Conservation (phyloP, 805 yeast species). For the Saccharomycopsis malanga region DNA sequence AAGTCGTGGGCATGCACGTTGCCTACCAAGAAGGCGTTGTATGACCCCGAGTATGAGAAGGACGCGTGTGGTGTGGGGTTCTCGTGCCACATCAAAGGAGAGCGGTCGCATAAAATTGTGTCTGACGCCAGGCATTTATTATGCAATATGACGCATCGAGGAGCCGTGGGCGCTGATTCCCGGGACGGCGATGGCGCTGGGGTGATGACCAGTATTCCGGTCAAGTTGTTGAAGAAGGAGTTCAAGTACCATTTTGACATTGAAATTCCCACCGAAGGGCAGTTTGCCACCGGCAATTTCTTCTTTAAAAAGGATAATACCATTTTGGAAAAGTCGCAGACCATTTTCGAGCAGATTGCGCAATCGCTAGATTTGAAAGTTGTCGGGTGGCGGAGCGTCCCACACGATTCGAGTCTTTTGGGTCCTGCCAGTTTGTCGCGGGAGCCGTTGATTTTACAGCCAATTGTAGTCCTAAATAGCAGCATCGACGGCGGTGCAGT, state of each 20-base stretch:
- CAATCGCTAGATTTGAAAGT: constrained; percentile 67
- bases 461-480: constrained; percentile 64
- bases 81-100: constrained; percentile 88
- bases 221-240: constrained; percentile 78
- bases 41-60: constrained; percentile 88
- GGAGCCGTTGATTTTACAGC: constrained; percentile 89
- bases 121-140: constrained; percentile 81
- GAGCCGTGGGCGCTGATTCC: constrained; percentile 94
- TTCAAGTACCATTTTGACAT: constrained; percentile 64
- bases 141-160: constrained; percentile 98
- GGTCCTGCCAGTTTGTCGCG: constrained; percentile 93
- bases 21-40: constrained; percentile 82
- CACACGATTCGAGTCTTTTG: constrained; percentile 86
- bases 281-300: constrained; percentile 91
- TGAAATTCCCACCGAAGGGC: constrained; percentile 69
- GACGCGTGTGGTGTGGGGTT: constrained; percentile 99
- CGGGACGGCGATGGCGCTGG: constrained; percentile 99
- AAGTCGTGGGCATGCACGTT: constrained; percentile 88
- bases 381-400: constrained; percentile 92
- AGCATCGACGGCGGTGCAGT: constrained; percentile 32
- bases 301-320: constrained; percentile 83
- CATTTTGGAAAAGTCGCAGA: constrained; percentile 57
- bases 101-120: constrained; percentile 81
- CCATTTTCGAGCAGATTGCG: constrained; percentile 79
- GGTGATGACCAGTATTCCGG: constrained; percentile 87